Base-by-base conservation (phyloP, 805 yeast species). In the Scheffersomyces lignosus region DNA sequence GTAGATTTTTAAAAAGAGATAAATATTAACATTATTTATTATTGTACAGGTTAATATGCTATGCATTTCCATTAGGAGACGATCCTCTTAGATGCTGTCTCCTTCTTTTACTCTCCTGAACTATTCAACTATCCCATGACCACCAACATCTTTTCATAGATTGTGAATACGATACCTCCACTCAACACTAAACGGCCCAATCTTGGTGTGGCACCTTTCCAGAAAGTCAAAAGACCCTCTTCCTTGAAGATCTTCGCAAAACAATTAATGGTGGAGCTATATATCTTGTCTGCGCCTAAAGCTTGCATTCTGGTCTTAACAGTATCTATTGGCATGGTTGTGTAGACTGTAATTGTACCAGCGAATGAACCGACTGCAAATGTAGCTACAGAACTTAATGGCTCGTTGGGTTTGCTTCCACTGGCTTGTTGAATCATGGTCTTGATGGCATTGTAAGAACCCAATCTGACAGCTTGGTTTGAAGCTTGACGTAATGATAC, bases 171-270 rank as follows among this genome's bases (percentile, higher is more conserved):
- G 48, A 91, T 91, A 52, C 99, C 99, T 43, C 99, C 99, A 64
- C 96, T 85, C 56, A 91, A 73, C 24, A 90, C 80, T 56, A 91
- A 74, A 52, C 99, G 78, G 4, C 98, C 98, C 43, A 91, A 70
- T 57, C 99, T 77, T 31, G 99, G 98, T 2, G 98, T 93, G 24
- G 98, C 96, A 44, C 99, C 99, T 64, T 87, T 87, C 99, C 99
- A 91, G 66, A 89, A 88, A 4, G 96, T 85, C 54, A 78, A 67
- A 46, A 90, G 66, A 7, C 99, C 99, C 65, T 91, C 99, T 37
- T 91, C 83, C 54, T 70, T 82, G 61, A 85, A 83, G 34, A 93
- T 81, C 45, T 77, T 80, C 14, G 66, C 77, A 51, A 95, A 90
- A 63, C 98, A 91, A 64, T 91, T 77, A 27, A 83, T 15, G 0